Evolutionary conservation across 2,329 filamentous ascomycete species (phyloP).

Genomic region (Pseudocercospora pini-densiflorae): DNA sequence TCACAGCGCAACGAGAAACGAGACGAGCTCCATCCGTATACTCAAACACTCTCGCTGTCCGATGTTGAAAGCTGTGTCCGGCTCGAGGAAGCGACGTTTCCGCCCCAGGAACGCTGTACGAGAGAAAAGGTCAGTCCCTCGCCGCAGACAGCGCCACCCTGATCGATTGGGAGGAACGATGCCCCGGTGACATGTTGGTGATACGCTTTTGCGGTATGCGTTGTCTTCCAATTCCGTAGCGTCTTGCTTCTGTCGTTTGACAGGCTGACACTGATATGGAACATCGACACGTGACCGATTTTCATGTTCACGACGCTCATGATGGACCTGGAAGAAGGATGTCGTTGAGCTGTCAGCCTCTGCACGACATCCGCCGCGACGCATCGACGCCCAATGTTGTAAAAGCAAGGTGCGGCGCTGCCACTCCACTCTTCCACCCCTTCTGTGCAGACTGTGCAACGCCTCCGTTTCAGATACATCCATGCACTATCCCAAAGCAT

Average conservation of each 20-base stretch:
- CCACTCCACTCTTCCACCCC: conserved; percentile 9
- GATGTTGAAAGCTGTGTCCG: conserved; percentile 67
- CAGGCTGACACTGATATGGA: conserved; percentile 13
- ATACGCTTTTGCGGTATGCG: conserved; percentile 35
- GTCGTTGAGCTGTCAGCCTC: conserved; percentile 15
- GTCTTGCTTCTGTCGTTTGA: conserved; percentile 23
- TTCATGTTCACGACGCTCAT: neutral
- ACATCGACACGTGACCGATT: neutral
- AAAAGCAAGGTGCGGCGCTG: conserved; percentile 8
- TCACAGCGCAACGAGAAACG: conserved; percentile 37
- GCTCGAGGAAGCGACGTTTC: conserved; percentile 64
- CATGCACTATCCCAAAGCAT: conserved; percentile 25
- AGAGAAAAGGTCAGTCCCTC: conserved; percentile 61
- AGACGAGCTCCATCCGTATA: conserved; percentile 70
- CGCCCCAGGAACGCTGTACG: conserved; percentile 60
- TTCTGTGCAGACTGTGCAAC: conserved; percentile 24
- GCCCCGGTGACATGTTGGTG: conserved; percentile 31
- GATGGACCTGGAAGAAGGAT: neutral
- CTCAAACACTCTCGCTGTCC: conserved; percentile 71
- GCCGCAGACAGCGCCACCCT: conserved; percentile 19
- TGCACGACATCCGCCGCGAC: conserved; percentile 20
- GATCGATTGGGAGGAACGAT: conserved; percentile 9
- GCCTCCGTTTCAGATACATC: conserved; percentile 24
- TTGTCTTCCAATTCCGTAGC: conserved; percentile 31
- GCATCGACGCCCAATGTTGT: conserved; percentile 8